These are phyloP conservation scores for Chlorella ohadii DNA, from an alignment of 139 green algal genomes.

Conservation along the genomic window DNA sequence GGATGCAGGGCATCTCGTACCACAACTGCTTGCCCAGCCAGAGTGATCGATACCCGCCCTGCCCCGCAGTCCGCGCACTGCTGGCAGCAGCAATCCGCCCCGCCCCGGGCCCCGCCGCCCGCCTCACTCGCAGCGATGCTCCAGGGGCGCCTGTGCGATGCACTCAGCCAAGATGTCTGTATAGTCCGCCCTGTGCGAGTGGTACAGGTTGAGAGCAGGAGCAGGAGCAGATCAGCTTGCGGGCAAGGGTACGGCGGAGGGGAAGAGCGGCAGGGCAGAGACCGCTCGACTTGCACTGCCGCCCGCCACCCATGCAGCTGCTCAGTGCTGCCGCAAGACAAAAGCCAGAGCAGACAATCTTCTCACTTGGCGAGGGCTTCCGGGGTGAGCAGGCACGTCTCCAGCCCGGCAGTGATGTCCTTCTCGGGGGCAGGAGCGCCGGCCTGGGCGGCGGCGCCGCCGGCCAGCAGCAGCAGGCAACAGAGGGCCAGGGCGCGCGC, in stretches of 20 bases:
- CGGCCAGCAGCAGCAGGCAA: not conserved
- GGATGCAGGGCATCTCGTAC: no score
- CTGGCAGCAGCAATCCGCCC: no score
- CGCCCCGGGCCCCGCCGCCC: no score
- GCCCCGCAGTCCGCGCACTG: no score
- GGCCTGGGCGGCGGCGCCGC: not conserved
- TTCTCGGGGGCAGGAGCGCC: not conserved
- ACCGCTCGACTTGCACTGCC: not conserved
- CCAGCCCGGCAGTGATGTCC: not conserved
- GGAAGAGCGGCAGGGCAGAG: no score
- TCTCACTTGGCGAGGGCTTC: conserved; percentile 3
- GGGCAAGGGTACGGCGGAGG: no score
- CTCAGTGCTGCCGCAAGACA: not conserved
- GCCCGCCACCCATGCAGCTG: no score
- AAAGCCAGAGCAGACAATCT: not conserved
- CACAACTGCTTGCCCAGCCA: no score
- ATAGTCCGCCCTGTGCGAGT: not conserved
- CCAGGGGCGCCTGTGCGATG: not conserved
- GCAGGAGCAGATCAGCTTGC: no score
- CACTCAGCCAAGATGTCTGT: not conserved
- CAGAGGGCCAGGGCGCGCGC: not conserved
- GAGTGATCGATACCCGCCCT: no score
- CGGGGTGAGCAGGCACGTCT: not conserved
- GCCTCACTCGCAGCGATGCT: not conserved
- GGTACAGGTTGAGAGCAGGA: not conserved